These are phyloP conservation scores for Vaccinium myrtillus DNA, from an alignment of 148 eudicot genomes.

Conservation along the genomic window DNA sequence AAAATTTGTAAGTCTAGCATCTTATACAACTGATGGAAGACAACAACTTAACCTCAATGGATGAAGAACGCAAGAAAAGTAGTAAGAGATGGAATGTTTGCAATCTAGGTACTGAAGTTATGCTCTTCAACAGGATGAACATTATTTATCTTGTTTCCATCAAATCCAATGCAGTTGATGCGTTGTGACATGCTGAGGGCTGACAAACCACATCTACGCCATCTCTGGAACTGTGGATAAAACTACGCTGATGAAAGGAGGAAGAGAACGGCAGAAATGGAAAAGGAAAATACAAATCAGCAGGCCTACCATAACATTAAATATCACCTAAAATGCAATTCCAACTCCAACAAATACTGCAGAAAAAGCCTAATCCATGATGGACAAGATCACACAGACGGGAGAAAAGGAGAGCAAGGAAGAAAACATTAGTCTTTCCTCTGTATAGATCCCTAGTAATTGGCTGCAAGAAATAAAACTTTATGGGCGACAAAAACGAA, in stretches of 20 bases:
- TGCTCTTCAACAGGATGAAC: not conserved
- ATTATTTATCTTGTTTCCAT: not conserved
- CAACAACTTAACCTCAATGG: not conserved
- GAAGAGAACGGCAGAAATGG: not conserved
- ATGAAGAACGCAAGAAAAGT: not conserved
- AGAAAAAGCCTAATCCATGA: not conserved
- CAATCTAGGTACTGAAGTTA: not conserved
- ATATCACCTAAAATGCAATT: not conserved
- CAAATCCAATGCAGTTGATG: not conserved
- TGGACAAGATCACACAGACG: not conserved
- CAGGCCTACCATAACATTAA: too few species aligned
- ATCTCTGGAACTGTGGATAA: not conserved
- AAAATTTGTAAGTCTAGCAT: too few species aligned
- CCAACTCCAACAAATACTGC: not conserved
- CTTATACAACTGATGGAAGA: too few species aligned
- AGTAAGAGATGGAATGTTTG: not conserved
- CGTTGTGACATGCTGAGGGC: not conserved
- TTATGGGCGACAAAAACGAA: not conserved
- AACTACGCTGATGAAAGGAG: not conserved
- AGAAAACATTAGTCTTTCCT: not conserved
- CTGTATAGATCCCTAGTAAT: not conserved
- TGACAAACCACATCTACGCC: not conserved
- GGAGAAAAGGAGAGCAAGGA: not conserved
- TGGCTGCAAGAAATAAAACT: not conserved
- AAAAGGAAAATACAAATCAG: not conserved